Conservation (phyloP, 192 early-diverging fungal species). For the Phlyctochytrium planicorne region DNA sequence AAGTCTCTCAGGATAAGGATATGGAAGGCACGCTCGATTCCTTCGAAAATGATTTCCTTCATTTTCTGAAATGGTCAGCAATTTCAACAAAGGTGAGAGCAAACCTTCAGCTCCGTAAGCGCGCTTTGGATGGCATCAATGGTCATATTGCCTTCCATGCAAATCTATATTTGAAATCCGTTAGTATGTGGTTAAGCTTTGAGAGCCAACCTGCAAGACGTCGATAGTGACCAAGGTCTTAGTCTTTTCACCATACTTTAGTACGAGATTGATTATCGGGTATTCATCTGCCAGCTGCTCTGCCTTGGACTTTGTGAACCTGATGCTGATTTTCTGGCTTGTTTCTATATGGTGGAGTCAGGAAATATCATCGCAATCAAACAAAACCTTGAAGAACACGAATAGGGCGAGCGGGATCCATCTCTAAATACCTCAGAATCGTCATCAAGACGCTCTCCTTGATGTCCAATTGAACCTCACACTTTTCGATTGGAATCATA, state of each 20-base stretch:
- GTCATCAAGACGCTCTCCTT: slow-evolving; percentile 33
- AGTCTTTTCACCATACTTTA: slow-evolving; percentile 19
- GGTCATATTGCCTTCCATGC: slow-evolving; percentile 6
- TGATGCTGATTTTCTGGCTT: too few species aligned
- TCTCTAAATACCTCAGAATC: slow-evolving; percentile 32
- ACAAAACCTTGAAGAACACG: slow-evolving; percentile 27
- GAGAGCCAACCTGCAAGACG: too few species aligned
- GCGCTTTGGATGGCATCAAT: neutral
- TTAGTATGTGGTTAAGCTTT: too few species aligned
- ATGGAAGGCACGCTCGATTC: slow-evolving; percentile 10
- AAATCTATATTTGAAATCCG: too few species aligned
- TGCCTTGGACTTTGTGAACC: slow-evolving; percentile 16
- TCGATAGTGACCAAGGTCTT: too few species aligned
- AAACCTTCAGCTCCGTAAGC: slow-evolving; percentile 22
- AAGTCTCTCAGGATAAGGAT: neutral
- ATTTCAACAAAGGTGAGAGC: neutral
- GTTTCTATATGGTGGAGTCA: too few species aligned
- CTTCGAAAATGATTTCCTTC: slow-evolving; percentile 26
- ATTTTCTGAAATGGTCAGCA: slow-evolving; percentile 2
- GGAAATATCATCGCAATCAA: too few species aligned
- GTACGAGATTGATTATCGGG: slow-evolving; percentile 6
- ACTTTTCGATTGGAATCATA: slow-evolving; percentile 26
- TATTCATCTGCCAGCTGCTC: slow-evolving; percentile 19
- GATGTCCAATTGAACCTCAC: slow-evolving; percentile 35
- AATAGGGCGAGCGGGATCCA: slow-evolving; percentile 12